These are phyloP conservation scores for Apium graveolens DNA, from an alignment of 129 eudicot genomes.

Conservation along the genomic window DNA sequence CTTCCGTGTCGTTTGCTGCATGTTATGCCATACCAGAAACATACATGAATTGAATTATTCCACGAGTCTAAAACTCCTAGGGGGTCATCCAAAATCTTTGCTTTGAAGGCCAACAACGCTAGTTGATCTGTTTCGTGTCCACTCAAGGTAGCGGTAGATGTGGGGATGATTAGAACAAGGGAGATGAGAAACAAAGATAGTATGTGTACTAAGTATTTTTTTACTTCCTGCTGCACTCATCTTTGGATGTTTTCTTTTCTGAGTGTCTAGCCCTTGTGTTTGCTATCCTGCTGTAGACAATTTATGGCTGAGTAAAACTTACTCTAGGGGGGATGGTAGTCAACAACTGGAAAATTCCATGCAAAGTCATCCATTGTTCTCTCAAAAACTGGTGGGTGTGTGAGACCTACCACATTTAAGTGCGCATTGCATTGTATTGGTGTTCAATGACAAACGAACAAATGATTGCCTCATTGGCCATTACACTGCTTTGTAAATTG, in stretches of 20 bases:
- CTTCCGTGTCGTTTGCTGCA: background rate
- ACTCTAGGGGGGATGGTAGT: too few relatives aligned
- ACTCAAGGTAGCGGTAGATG: background rate
- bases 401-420: too few relatives aligned
- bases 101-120: constrained; percentile 2
- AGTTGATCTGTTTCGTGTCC: background rate
- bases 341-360: too few relatives aligned
- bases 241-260: background rate
- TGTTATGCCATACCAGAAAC: constrained; percentile 4
- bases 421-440: too few relatives aligned
- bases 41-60: background rate
- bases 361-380: too few relatives aligned
- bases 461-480: too few relatives aligned
- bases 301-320: too few relatives aligned
- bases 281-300: too few relatives aligned
- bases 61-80: background rate
- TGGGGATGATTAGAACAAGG: background rate
- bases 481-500: too few relatives aligned
- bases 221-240: background rate
- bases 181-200: background rate
- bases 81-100: background rate
- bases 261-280: too few relatives aligned
- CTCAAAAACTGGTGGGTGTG: too few relatives aligned
- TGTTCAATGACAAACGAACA: too few relatives aligned
- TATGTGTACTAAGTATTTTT: background rate